Evolutionary conservation across 2,329 filamentous ascomycete genomes (phyloP), one percentile per base, ranked within the genome.

Genomic region (Thielaviopsis musarum): DNA sequence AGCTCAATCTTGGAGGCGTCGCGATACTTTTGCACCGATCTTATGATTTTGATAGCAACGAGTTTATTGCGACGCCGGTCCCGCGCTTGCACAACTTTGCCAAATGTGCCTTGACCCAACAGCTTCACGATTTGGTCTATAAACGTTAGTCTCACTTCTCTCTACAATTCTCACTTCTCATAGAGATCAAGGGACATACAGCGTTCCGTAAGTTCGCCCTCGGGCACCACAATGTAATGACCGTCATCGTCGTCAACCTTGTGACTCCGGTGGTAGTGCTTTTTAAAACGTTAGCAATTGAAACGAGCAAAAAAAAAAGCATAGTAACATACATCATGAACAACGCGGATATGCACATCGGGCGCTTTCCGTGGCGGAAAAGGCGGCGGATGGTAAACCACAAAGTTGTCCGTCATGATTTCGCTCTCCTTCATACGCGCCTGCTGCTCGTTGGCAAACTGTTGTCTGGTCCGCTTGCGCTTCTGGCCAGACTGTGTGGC

Each of bases 191-290:
- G 30, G 10, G 10, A 58, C 56, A 71, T 78, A 95, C 91, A 98
- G 80, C 89, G 80, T 52, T 93, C 84, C 15, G 93, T 95, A 57
- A 98, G 75, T 62, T 88, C 82, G 12, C 87, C 86, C 65, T 95
- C 88, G 30, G 91, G 87, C 1, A 87, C 83, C 22, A 98, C 91
- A 65, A 97, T 89, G 69, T 96, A 98, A 71, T 98, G 93, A 5
- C 93, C 93, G 66, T 98, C 93, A 53, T 96, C 90, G 65, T 98
- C 93, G 67, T 98, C 93, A 52, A 93, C 85, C 69, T 94, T 93
- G 65, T 84, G 77, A 64, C 82, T 75, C 63, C 79, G 79, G 61
- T 74, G 75, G 54, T 75, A 73, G 5, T 70, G 67, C 24, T 41
- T 56, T 19, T n/a, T 2, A 41, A n/a, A n/a, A 22, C 21, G 59